Base-by-base conservation (phyloP, 2,329 filamentous ascomycete species). In the Neoascochyta sp. region DNA sequence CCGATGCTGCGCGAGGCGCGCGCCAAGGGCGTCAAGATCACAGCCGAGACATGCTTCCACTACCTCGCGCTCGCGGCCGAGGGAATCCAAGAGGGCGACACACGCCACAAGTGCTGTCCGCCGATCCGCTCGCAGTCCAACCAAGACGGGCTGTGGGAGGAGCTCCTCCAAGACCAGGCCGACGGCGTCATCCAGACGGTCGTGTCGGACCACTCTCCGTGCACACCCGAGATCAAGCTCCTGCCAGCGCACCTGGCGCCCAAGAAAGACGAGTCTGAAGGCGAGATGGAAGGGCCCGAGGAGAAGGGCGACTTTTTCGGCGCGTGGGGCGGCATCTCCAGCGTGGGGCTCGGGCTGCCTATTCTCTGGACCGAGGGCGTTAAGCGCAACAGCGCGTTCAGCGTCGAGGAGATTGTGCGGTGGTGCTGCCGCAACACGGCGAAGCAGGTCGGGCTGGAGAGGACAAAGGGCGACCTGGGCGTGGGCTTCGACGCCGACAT, bases 271-370 rank as follows among this genome's bases (percentile, higher is more conserved):
- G 44, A 38, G 29, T 45, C 29, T 18, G 58, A 51, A 32, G 49
- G 45, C 12, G 52, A 60, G 5, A 38, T 38, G 34, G 60, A 66
- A 7, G 53, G 63, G 2, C 57, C 64, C 20, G 64, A 68, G 13
- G 62, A 65, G 14, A 61, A 61, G 22, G 92, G 92, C 20, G 86
- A 96, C 66, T 96, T 98, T 73, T 92, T 96, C 66, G 80, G 83
- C 4, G 89, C 89, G 1, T 98, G 92, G 92, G 92, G 92, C 31
- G 92, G 92, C 9, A 95, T 98, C 54, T 90, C 86, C 4, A 92
- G 85, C 4, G 90, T 98, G 11, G 92, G 92, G 0, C 76, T 98
- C 1, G 92, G 92, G 1, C 74, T 98, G 4, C 86, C 87, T 4
- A 95, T 98, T 44, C 74, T 98, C 5, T 83, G 89, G 79, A 89